These are phyloP conservation scores for Mrakia blollopis DNA, from an alignment of 768 basidiomycete species.

Conservation along the genomic window DNA sequence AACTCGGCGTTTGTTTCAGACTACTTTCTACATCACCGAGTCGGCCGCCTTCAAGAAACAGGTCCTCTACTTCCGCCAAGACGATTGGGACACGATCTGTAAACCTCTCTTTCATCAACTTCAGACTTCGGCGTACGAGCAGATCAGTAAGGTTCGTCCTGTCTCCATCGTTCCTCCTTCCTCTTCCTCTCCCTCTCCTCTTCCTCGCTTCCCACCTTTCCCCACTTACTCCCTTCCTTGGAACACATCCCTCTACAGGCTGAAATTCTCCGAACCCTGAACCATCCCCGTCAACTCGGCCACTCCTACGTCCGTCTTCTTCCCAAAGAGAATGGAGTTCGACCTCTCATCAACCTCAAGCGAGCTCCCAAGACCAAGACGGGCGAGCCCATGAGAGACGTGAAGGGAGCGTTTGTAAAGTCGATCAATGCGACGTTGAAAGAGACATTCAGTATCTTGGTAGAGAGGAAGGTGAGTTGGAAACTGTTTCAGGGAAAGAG, in stretches of 20 bases:
- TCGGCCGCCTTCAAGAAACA: constrained; percentile 76
- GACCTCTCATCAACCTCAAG: constrained; percentile 90
- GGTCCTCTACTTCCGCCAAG: constrained; percentile 86
- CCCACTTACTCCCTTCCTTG: not conserved
- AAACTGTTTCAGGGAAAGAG: not conserved
- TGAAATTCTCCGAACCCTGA: constrained; percentile 65
- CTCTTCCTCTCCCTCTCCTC: not conserved
- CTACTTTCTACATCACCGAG: constrained; percentile 89
- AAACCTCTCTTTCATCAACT: constrained; percentile 74
- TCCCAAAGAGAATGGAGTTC: constrained; percentile 90
- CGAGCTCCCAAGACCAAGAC: constrained; percentile 34
- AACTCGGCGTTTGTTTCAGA: constrained; percentile 49
- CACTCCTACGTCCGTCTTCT: constrained; percentile 82
- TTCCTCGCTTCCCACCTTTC: not conserved
- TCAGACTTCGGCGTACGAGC: constrained; percentile 62
- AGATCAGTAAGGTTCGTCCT: constrained; percentile 60
- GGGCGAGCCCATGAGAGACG: not conserved
- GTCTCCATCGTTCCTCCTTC: not conserved
- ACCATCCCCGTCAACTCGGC: constrained; percentile 56
- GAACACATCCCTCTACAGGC: constrained; percentile 49
- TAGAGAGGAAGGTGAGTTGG: constrained; percentile 69
- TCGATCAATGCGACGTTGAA: constrained; percentile 87
- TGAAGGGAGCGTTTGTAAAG: constrained; percentile 16
- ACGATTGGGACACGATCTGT: constrained; percentile 84
- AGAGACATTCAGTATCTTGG: constrained; percentile 77